Base-by-base conservation (phyloP, 169 alveolate genomes). In the Plasmodium vivax region DNA sequence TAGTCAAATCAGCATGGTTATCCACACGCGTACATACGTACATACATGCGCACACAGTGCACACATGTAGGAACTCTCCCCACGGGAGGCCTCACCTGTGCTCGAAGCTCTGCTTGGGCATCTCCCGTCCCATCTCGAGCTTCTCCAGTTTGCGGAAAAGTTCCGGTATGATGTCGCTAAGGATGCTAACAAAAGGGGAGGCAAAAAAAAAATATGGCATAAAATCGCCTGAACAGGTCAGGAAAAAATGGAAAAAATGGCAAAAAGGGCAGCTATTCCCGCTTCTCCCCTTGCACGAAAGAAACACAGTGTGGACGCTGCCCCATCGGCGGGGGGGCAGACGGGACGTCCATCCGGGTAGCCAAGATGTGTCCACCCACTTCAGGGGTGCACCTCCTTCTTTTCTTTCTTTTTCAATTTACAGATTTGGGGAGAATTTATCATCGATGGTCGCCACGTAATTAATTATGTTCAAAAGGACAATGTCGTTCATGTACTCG, bases 391-490 rank as follows among this genome's bases (percentile, higher is more conserved):
- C 38, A 27, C 38, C 38, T 23, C 38, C 41, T 68, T 3, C n/a
- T 62, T 16, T 23, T 68, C 23, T 68, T 68, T 68, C 8, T 23
- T 68, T 68, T 68, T 30, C 77, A 0, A 23, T 19, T 85, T 32
- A 85, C 93, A 54, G 38, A 6, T 75, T 51, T 9, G 68, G 47
- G 14, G 93, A 74, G 27, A 74, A 51, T 75, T 34, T 47, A 23
- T 85, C 85, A 75, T 85, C 93, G 16, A 85, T 75, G 19, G 85
- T 85, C n/a, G 34, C 80, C 32, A 85, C 34, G 45, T 85, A 85
- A 75, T 85, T 85, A 51, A 85, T 34, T 75, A 85, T 85, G 23
- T 75, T 85, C 56, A 85, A 51, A 30, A 74, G 73, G 14, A 75
- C 68, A n/a, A 75, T 74, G 41, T 75, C 79, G 36, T 75, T 85